Evolutionary conservation across 2,329 filamentous ascomycete genomes (phyloP).

Genomic region (Myrmaecium sp.): DNA sequence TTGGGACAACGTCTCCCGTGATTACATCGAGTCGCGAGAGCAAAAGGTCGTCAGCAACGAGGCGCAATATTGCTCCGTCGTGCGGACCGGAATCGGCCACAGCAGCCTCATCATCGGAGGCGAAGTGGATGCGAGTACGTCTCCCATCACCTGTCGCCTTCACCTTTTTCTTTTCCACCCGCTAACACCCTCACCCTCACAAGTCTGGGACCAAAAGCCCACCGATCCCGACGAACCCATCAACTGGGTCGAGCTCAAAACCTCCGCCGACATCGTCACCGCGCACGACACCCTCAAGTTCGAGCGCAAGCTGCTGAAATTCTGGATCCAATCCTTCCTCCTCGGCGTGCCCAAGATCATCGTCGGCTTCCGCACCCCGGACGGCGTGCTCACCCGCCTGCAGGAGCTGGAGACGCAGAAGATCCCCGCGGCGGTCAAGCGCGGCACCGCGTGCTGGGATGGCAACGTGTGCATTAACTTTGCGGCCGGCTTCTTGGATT

Average conservation of each 20-base stretch:
- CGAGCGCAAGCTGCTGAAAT: conserved; percentile 81
- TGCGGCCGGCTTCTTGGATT: too few species aligned
- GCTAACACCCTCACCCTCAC: conserved; percentile 1
- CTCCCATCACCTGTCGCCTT: conserved; percentile 4
- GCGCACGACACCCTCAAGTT: conserved; percentile 57
- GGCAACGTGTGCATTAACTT: too few species aligned
- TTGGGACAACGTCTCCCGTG: conserved; percentile 56
- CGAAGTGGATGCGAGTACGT: conserved; percentile 74
- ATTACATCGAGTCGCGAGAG: conserved; percentile 63
- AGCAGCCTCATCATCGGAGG: conserved; percentile 66
- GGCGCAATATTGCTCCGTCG: conserved; percentile 89
- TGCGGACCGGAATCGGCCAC: conserved; percentile 70
- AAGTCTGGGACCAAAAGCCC: conserved; percentile 75
- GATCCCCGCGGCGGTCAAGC: conserved; percentile 64
- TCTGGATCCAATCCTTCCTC: conserved; percentile 92
- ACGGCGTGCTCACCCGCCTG: conserved; percentile 54
- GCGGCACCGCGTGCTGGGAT: too few species aligned
- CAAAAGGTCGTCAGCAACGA: conserved; percentile 65
- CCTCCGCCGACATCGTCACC: conserved; percentile 32
- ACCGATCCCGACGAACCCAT: conserved; percentile 46
- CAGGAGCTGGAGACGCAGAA: conserved; percentile 65
- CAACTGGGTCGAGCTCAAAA: conserved; percentile 94
- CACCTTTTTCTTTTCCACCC: neutral
- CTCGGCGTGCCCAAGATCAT: conserved; percentile 85
- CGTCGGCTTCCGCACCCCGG: conserved; percentile 64